Base-by-base conservation (phyloP, 2,329 filamentous ascomycete genomes). In the Ceratocystis diversiconidia region DNA sequence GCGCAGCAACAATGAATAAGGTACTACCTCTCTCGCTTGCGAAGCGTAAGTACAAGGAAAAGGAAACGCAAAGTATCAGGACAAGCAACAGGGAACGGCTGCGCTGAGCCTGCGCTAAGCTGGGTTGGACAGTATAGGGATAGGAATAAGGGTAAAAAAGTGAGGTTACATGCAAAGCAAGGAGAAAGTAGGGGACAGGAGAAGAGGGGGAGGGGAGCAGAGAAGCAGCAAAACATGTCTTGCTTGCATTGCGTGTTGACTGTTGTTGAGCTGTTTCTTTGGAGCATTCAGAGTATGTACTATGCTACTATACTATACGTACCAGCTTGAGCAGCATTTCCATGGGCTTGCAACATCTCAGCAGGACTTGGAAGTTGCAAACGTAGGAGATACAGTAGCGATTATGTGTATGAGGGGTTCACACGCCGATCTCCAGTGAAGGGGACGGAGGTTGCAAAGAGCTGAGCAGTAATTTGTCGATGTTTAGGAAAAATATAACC, bases 11-110 rank as follows among this genome's bases (percentile, higher is more conserved):
- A 30, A 32, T 59, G 28, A 15, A 59, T 17, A 8, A 36, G 17
- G 55, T 32, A 59, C 55, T 48, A 62, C 61, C 61, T 62, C 61
- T 46, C 43, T 48, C 61, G 61, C 61, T 62, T 62, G 19, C 22
- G 32, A 28, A 46, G 60, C 43, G 19, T 28, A 25, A n/a, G 25
- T 62, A 44, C 43, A 32, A 44, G 43, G 61, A 62, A 30, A 46
- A 48, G 36, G 43, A 61, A 61, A 36, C 10, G 36, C 36, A 41
- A 41, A 41, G 36, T 52, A 52, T 52, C 48, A 52, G 48, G 48
- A 50, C 46, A 50, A 25, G 8, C 48, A 48, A 17, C n/a, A 62
- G 43, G 43, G 22, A 62, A 17, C 61, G 15, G 61, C 36, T 41
- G 36, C 36, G 36, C 36, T 12, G 36, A 41, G 36, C 3, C 36